These are phyloP conservation scores for Camillea tinctor DNA, from an alignment of 2,329 filamentous ascomycete species.

Conservation along the genomic window DNA sequence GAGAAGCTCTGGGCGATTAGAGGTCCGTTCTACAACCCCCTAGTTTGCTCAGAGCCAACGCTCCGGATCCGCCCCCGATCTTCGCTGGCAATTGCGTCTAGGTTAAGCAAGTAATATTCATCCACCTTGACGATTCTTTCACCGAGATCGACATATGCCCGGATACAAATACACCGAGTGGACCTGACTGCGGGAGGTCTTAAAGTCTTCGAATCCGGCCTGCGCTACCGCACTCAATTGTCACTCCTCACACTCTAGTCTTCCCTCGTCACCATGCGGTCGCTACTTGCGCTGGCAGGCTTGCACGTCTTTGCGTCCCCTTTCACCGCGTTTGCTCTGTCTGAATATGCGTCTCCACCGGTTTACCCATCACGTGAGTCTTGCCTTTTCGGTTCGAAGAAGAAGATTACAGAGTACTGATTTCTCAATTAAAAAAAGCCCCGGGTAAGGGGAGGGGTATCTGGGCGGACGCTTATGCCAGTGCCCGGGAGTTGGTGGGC, in stretches of 20 bases:
- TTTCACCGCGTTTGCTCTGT: constrained; percentile 9
- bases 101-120: not conserved
- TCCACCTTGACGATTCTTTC: not conserved
- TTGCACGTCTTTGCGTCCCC: constrained; percentile 15
- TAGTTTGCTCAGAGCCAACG: not conserved
- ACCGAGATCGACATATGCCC: not conserved
- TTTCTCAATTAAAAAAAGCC: constrained; percentile 22
- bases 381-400: not conserved
- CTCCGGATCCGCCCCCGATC: not conserved
- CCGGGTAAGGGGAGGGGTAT: constrained; percentile 32
- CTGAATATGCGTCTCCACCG: constrained; percentile 28
- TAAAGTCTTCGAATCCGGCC: not conserved
- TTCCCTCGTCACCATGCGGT: constrained; percentile 18
- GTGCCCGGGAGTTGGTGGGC: constrained; percentile 55
- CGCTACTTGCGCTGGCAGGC: constrained; percentile 5
- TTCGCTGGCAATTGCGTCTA: not conserved
- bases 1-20: not conserved
- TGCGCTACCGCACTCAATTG: not conserved
- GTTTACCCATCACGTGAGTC: constrained; percentile 32
- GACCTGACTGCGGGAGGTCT: not conserved
- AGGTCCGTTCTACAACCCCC: not conserved
- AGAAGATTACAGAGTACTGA: too few species aligned
- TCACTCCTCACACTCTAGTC: not conserved
- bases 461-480: constrained; percentile 60
- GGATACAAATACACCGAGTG: not conserved